Base-by-base conservation (phyloP, 805 yeast species). In the Metschnikowia anglica region DNA sequence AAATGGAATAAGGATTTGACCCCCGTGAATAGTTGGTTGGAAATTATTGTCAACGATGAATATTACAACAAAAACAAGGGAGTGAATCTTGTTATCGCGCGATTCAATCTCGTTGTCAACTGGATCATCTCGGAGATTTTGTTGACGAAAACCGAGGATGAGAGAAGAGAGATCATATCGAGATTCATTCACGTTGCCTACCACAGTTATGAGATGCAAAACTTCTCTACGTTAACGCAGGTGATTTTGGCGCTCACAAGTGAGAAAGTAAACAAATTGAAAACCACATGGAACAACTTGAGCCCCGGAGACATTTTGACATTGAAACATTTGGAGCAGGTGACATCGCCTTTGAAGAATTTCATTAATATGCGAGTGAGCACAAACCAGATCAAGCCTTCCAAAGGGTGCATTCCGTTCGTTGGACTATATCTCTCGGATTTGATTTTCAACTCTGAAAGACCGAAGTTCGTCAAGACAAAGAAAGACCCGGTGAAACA, bases 71-170 rank as follows among this genome's bases (percentile, higher is more conserved):
- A 66, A 24, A 63, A 77, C 57, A 61, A 82, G n/a, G 97, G 97
- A 0, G 81, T 89, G 27, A 88, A 87, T 49, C 66, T 91, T 36
- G 88, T 88, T 10, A 81, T 88, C 29, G 76, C 95, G 0, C 71
- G 99, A 47, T 93, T 90, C 72, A 90, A 91, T 58, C 67, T 91
- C 46, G 82, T 87, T 68, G 90, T 87, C 5, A 88, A 87, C 54
- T 91, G 98, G 98, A 81, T 90, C 30, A 80, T 87, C 25, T 87
- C 96, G 0, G 97, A 91, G 66, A 79, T 93, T 42, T 62, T 88
- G 12, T 66, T 91, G 47, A 88, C 96, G 8, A 73, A 72, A 43
- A 68, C 74, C 32, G 69, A 77, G 19, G 70, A 68, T 2, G 77
- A 87, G 51, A 72, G 91, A 51, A 78, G 81, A 32, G 73, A 79